These are phyloP conservation scores for Aegilops umbellulata DNA, from an alignment of 176 grass and related monocot genomes.

Conservation along the genomic window DNA sequence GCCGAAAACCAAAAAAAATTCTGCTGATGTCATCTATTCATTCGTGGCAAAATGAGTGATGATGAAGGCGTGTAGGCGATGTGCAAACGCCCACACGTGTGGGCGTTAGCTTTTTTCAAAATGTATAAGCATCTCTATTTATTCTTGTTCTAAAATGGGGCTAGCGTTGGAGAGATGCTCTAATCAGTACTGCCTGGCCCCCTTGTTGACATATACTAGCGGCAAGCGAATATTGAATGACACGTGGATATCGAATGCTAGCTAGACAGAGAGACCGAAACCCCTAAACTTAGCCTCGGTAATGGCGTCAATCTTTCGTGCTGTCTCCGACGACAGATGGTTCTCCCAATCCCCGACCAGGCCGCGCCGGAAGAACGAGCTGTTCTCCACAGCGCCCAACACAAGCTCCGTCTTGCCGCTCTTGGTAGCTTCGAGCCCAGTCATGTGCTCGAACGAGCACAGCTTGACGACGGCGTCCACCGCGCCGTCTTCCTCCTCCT, in stretches of 20 bases:
- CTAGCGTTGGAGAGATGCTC: too few species aligned
- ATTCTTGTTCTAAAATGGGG: too few species aligned
- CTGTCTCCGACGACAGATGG: constrained; percentile 25
- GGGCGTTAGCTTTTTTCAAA: too few species aligned
- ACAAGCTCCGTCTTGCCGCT: background rate
- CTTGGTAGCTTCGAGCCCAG: background rate
- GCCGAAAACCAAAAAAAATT: too few species aligned
- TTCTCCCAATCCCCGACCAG: constrained; percentile 19
- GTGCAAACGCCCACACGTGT: too few species aligned
- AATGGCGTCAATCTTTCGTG: background rate
- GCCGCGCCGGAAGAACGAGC: constrained; percentile 10
- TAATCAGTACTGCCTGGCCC: too few species aligned
- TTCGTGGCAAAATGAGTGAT: too few species aligned
- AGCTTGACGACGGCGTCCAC: constrained; percentile 19
- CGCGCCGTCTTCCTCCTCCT: background rate
- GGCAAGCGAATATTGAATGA: too few species aligned
- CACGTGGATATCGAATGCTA: background rate
- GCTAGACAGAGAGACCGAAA: background rate
- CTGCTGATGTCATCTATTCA: too few species aligned
- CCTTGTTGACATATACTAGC: background rate
- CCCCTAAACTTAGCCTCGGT: background rate
- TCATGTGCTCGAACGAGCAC: constrained; percentile 31
- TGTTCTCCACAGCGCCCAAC: background rate
- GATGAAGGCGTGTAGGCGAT: too few species aligned
- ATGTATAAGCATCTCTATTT: too few species aligned